Base-by-base conservation (phyloP, 2,329 filamentous ascomycete species). In the Calonectria hawksworthii region DNA sequence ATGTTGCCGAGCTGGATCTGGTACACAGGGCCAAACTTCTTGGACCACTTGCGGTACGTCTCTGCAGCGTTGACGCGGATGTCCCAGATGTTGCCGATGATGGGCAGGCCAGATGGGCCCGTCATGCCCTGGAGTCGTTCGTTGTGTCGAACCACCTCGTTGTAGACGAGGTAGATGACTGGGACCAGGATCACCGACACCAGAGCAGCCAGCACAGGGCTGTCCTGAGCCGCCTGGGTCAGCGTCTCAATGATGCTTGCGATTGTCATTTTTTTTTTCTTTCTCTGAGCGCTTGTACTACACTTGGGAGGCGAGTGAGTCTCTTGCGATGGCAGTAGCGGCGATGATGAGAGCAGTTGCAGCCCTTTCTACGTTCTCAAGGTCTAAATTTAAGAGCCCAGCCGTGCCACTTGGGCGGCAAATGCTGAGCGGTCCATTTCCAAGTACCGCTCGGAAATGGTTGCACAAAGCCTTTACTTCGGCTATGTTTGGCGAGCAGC, bases 1-100 rank as follows among this genome's bases (percentile, higher is more conserved):
- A 91, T 85, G 61, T 92, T 92, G 0, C 90, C 90, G 9, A 92
- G 81, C 78, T 89, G 87, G 26, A 92, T 89, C 78, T 92, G 90
- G 79, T 90, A 92, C 2, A 92, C 90, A 1, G 81, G 77, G 0
- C 85, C 86, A 69, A 88, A 88, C 50, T 82, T 85, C 68, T 86
- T 86, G 0, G 90, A 86, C 90, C 90, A 92, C 34, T 87, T 76
- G 2, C 89, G 87, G 78, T 92, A 92, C 79, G 90, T 88, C 72
- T 91, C 89, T 0, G 90, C 88, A 0, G 90, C 90, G 74, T 91
- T 90, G 66, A 85, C 83, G 6, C 89, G 86, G 36, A 92, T 91
- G 47, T 91, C 88, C 74, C 85, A 87, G 16, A 92, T 80, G 68
- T 92, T 91, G 14, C 90, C 90, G 52, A 92, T 88, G 50, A 92